phyloP scores from a whole-genome alignment of 2,329 filamentous ascomycete genomes.

The Colletotrichum brevisporum region DNA sequence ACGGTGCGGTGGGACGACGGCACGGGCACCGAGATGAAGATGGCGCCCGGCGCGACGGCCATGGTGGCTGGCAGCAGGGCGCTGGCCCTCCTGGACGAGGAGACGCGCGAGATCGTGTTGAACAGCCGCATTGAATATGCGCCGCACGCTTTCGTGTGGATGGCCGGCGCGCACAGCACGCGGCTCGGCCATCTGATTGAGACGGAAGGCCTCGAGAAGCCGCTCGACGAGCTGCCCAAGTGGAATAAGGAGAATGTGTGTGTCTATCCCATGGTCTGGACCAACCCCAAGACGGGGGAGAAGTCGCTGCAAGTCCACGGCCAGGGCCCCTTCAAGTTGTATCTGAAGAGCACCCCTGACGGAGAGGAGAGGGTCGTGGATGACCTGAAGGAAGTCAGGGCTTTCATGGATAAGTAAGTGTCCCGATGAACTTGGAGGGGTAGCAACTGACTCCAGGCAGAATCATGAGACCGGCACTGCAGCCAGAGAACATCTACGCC shows the following conservation, averaged over 20 bases:
- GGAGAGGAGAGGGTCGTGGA: conserved; percentile 54
- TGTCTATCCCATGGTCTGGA: conserved; percentile 62
- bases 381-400: conserved; percentile 54
- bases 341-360: conserved; percentile 51
- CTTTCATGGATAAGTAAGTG: conserved; percentile 51
- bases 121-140: conserved; percentile 63
- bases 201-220: conserved; percentile 54
- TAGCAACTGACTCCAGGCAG: conserved; percentile 34
- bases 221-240: conserved; percentile 53
- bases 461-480: conserved; percentile 54
- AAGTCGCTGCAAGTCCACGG: conserved; percentile 60
- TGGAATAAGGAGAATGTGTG: conserved; percentile 54
- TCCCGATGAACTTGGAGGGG: conserved; percentile 36
- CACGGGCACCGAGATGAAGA: conserved; percentile 56
- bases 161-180: conserved; percentile 55
- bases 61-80: conserved; percentile 59
- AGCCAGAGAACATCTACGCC: conserved; percentile 59
- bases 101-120: conserved; percentile 56
- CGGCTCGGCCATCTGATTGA: conserved; percentile 57
- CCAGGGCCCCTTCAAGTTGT: conserved; percentile 54
- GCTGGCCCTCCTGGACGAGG: conserved; percentile 56
- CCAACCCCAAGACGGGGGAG: conserved; percentile 58
- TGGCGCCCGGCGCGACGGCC: conserved; percentile 58
- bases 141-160: conserved; percentile 60
- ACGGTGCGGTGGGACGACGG: conserved; percentile 60